Evolutionary conservation across 176 grass and related monocot species (phyloP).

Genomic region (Hordeum marinum): DNA sequence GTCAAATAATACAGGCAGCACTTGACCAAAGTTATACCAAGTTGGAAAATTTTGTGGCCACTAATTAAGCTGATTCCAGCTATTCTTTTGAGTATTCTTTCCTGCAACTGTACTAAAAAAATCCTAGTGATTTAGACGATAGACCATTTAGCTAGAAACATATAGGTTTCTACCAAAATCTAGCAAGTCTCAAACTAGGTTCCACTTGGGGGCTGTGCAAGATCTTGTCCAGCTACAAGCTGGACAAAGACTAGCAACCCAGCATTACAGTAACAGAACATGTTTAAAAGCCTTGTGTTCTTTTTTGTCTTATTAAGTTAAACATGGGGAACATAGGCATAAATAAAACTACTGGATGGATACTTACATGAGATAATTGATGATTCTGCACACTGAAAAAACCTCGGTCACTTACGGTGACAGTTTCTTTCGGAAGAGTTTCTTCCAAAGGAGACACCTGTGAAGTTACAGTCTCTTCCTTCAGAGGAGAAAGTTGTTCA

Average conservation of each 20-base stretch:
- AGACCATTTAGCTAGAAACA: not conserved
- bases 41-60: conserved; percentile 11
- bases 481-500: conserved; percentile 27
- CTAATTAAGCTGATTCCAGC: not conserved
- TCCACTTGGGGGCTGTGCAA: not conserved
- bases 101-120: not conserved
- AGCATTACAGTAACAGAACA: not conserved
- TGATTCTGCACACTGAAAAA: conserved; percentile 46
- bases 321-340: not conserved
- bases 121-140: not conserved
- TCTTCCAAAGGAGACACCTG: conserved; percentile 36
- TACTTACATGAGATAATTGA: conserved; percentile 82
- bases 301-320: conserved; percentile 6
- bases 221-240: not conserved
- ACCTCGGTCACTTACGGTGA: conserved; percentile 47
- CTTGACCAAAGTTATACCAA: not conserved
- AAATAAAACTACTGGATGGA: not conserved
- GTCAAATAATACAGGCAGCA: not conserved
- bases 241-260: not conserved
- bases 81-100: not conserved
- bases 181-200: not conserved
- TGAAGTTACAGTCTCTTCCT: conserved; percentile 40
- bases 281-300: not conserved
- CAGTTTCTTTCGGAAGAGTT: conserved; percentile 30
- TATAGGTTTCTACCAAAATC: not conserved